Conservation (phyloP, 2,329 filamentous ascomycete species). For the Aspergillus fructus region DNA sequence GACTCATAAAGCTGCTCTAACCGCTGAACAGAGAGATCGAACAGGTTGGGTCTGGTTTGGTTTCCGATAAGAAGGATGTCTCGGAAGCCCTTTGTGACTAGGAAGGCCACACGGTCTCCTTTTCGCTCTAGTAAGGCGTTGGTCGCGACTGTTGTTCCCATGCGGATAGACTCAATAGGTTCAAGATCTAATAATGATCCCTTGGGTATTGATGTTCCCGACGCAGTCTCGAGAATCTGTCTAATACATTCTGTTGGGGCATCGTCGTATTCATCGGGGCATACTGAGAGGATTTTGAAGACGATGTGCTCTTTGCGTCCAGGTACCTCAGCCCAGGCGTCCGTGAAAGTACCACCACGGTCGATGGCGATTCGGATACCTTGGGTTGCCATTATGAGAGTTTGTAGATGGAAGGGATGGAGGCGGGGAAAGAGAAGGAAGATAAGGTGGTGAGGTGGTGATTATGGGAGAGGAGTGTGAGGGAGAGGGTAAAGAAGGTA, state of each 20-base stretch:
- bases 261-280: slow-evolving; percentile 13
- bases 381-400: slow-evolving; percentile 6
- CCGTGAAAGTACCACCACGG: slow-evolving; percentile 12
- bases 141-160: slow-evolving; percentile 89
- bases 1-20: slow-evolving; percentile 54
- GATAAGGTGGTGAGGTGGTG: neutral
- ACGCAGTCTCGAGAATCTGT: slow-evolving; percentile 10
- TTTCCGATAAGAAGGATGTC: slow-evolving; percentile 84
- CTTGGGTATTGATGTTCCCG: slow-evolving; percentile 7
- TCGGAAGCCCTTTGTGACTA: slow-evolving; percentile 73
- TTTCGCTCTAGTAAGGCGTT: slow-evolving; percentile 62
- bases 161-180: slow-evolving; percentile 62
- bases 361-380: slow-evolving; percentile 15
- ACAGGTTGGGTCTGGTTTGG: slow-evolving; percentile 80
- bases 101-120: slow-evolving; percentile 20
- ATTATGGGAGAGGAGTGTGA: neutral
- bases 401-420: neutral
- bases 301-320: slow-evolving; percentile 10
- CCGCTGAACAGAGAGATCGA: slow-evolving; percentile 78
- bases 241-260: slow-evolving; percentile 14
- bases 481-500: neutral
- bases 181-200: slow-evolving; percentile 12
- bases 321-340: slow-evolving; percentile 9
- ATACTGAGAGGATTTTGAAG: slow-evolving; percentile 13
- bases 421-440: neutral